A percentile compares a stretch with the other conserved stretches of the same genome.
phyloP scores from a whole-genome alignment of 1,284 basidiomycete species.

The Sparassis latifolia region DNA sequence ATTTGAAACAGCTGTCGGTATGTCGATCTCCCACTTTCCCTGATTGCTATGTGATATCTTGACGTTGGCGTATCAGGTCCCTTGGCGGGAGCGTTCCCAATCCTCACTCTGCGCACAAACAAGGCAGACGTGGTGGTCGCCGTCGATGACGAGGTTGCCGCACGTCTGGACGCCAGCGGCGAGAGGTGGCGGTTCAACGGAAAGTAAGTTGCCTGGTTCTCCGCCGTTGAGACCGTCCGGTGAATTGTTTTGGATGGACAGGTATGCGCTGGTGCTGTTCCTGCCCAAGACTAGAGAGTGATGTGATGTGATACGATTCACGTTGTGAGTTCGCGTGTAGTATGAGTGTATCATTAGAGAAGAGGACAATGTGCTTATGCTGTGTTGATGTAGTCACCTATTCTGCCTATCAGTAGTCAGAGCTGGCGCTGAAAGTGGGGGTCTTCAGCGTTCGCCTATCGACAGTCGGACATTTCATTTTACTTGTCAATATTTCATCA shows the following conservation, averaged over 20 bases:
- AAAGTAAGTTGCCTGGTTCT: constrained; percentile 44
- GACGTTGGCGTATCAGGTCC: constrained; percentile 45
- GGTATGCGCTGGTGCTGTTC: constrained; percentile 45
- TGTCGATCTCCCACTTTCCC: constrained; percentile 7
- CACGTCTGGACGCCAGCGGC: constrained; percentile 59
- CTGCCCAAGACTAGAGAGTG: constrained; percentile 10
- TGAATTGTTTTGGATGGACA: constrained; percentile 10
- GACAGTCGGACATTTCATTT: no score
- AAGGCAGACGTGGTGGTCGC: constrained; percentile 95
- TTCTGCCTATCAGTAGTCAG: no score
- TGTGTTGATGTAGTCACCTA: no score
- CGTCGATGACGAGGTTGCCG: constrained; percentile 56
- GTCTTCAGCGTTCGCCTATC: no score
- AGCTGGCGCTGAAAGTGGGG: no score
- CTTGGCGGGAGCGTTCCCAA: constrained; percentile 70
- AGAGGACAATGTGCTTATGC: no score
- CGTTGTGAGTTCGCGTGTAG: no score
- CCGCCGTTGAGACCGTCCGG: neutral
- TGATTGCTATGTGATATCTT: neutral
- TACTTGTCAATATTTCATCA: no score
- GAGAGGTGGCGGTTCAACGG: constrained; percentile 80
- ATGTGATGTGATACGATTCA: no score
- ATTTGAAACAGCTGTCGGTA: constrained; percentile 77
- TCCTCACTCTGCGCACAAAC: constrained; percentile 87
- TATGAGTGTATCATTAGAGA: no score